Evolutionary conservation across 345 rosid genomes (phyloP).

Genomic region (Eucalyptus pauciflora): DNA sequence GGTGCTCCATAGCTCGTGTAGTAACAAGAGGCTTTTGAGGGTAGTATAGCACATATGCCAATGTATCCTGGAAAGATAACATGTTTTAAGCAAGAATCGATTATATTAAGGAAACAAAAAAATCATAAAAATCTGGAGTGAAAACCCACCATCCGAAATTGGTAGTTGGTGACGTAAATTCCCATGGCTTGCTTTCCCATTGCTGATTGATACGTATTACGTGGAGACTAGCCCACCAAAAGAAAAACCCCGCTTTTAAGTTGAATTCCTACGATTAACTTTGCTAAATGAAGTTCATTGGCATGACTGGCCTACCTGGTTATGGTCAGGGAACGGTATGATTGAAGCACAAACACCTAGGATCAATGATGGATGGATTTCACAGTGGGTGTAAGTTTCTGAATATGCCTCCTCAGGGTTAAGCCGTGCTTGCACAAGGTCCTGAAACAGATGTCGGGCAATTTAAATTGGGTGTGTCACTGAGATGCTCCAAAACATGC

Average conservation of each 20-base stretch:
- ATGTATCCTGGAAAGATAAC: constrained; percentile 54
- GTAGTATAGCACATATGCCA: constrained; percentile 95
- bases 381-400: constrained; percentile 92
- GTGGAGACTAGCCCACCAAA: constrained; percentile 61
- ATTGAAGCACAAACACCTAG: constrained; percentile 98
- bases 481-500: not conserved
- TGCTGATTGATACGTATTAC: constrained; percentile 98
- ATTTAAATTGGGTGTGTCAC: not conserved
- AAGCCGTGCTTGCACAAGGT: constrained; percentile 80
- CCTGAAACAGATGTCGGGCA: constrained; percentile 24
- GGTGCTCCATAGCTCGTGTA: constrained; percentile 99
- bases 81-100: not conserved
- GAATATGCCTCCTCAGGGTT: constrained; percentile 74
- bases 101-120: not conserved
- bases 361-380: constrained; percentile 95
- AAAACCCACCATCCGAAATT: constrained; percentile 75
- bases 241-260: not conserved
- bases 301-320: constrained; percentile 46
- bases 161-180: constrained; percentile 94
- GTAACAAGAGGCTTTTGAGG: constrained; percentile 99
- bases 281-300: not conserved
- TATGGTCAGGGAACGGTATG: constrained; percentile 98
- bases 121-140: not conserved
- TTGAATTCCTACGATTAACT: not conserved
- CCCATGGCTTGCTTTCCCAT: constrained; percentile 99